Base-by-base conservation (phyloP, 768 basidiomycete species). In the Gymnopilus dilepis region DNA sequence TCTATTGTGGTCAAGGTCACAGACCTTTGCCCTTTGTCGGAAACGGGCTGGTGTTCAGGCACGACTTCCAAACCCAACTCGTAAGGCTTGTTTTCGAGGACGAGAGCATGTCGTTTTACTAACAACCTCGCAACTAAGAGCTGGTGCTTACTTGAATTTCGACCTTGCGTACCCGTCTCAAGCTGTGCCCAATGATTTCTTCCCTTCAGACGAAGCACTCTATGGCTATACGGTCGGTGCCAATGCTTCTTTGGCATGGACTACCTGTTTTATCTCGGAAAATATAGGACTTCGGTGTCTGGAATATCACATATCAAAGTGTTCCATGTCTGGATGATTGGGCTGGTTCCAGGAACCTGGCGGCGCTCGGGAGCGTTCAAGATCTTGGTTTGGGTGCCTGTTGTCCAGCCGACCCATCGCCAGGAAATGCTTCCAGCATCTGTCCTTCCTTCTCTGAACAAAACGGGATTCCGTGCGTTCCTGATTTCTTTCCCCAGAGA, bases 251-350 rank as follows among this genome's bases (percentile, higher is more conserved):
- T 22, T 15, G 19, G 42, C 38, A 47, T 28, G 56, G 26, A 24
- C 52, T 37, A 51, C 22, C 54, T 56, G 56, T 28, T 31, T 28
- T 48, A 9, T 19, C 58, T 48, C 19, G 6, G 28, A 19, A n/a
- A 19, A 47, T 28, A 45, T 43, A 90, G 89, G 93, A 94, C 69
- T 94, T 94, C 77, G 91, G 93, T 52, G 86, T 94, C 19, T 95
- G 93, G 92, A 92, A 93, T 67, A 78, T 92, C 67, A 86, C 81
- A 17, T 94, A 94, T 70, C 74, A 86, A 66, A 78, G 75, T 28
- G 85, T 93, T 9, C 74, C 86, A 30, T 94, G 92, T 68, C 58
- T 82, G 2, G 61, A 77, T 3, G 72, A 83, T 55, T 94, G 92
- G 93, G 73, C 78, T 34, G 93, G 93, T 8, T 80, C 76, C 52